Evolutionary conservation across 1,139 yeast genomes (phyloP).

Genomic region (Yamadazyma atmosphaerica): DNA sequence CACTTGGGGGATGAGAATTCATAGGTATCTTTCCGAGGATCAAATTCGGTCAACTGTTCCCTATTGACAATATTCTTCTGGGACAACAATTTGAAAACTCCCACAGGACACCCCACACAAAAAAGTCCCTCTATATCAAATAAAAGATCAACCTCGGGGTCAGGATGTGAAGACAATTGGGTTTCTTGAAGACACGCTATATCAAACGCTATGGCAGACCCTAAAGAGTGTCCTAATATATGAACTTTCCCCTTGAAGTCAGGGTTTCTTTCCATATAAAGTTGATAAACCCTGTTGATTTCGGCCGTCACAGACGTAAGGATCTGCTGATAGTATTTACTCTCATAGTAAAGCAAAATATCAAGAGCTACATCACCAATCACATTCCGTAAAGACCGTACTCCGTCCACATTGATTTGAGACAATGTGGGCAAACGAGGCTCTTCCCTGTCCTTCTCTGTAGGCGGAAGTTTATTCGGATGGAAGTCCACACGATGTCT

Average conservation of each 20-base stretch:
- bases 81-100: constrained; percentile 74
- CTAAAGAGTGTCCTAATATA: constrained; percentile 87
- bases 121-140: constrained; percentile 78
- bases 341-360: constrained; percentile 81
- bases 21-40: constrained; percentile 16
- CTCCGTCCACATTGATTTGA: constrained; percentile 79
- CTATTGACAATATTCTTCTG: constrained; percentile 54
- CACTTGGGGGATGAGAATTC: constrained; percentile 49
- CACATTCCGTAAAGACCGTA: constrained; percentile 71
- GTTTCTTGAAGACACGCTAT: constrained; percentile 61
- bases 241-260: constrained; percentile 77
- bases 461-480: constrained; percentile 40
- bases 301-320: constrained; percentile 65
- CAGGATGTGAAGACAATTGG: constrained; percentile 19
- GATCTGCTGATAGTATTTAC: constrained; percentile 63
- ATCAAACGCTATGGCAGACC: constrained; percentile 84
- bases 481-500: constrained; percentile 66
- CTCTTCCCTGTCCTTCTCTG: constrained; percentile 28
- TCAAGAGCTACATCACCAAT: constrained; percentile 88
- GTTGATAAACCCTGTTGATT: constrained; percentile 65
- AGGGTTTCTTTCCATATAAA: constrained; percentile 67
- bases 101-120: constrained; percentile 87
- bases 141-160: constrained; percentile 41
- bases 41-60: constrained; percentile 19
- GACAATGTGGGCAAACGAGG: constrained; percentile 60